Base-by-base conservation (phyloP, 495 filamentous ascomycete species). In the Aspergillus ostianus region DNA sequence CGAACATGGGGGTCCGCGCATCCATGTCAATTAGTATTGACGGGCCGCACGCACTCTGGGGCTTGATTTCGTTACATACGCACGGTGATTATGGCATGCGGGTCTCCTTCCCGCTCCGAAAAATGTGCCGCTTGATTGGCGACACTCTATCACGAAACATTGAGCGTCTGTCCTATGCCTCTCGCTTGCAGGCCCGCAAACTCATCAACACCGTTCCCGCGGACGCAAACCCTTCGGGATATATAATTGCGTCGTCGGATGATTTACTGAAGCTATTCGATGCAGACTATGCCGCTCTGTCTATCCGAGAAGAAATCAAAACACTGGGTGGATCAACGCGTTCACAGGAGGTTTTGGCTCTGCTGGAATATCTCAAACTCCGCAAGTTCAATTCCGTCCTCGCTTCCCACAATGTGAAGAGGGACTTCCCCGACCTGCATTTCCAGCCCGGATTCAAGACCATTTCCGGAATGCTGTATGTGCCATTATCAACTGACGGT, bases 11-110 rank as follows among this genome's bases (percentile, higher is more conserved):
- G 1, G 91, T 96, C 4, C 84, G 92, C 21, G 87, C 91, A 0
- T 95, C 90, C 58, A 97, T 97, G 92, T 96, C 92, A 6, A 93
- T 97, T 63, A 96, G 92, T 7, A 89, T 96, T 64, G 93, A 90
- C 57, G 88, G 88, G 0, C 92, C 94, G 67, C 78, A 82, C 59
- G 87, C 96, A 57, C 77, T 97, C 0, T 97, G 93, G 93, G 93
- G 93, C 0, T 77, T 97, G 36, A 91, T 97, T 19, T 84, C 91
- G 2, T 97, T 91, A 57, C 93, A 98, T 68, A 84, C 86, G 1
- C 95, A 97, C 67, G 91, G 73, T 86, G 84, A 86, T 0, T 78
- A 81, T 18, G 90, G 91, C 2, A 96, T 94, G 91, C 81, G 93
- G 36, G 92, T 97, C 3, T 88, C 90, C 0, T 97, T 97, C 65